Evolutionary conservation across 2,329 filamentous ascomycete genomes (phyloP).

Genomic region (Neofusicoccum umdonicola): DNA sequence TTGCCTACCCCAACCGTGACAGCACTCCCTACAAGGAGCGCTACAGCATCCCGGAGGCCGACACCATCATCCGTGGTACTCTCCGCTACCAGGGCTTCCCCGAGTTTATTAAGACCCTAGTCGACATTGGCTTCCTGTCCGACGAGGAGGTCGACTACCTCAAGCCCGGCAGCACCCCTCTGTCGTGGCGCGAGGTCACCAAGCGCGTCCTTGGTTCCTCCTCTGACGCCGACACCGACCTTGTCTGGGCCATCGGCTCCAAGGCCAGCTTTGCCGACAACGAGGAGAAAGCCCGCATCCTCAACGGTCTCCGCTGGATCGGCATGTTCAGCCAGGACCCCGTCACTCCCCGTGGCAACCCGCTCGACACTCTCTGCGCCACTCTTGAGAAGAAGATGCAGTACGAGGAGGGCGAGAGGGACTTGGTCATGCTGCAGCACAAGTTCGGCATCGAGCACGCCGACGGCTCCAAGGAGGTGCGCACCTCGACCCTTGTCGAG

Average conservation of each 20-base stretch:
- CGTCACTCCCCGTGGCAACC: slow-evolving; percentile 72
- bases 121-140: slow-evolving; percentile 84
- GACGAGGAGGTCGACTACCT: slow-evolving; percentile 67
- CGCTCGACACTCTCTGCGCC: slow-evolving; percentile 87
- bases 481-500: slow-evolving; percentile 77
- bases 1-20: slow-evolving; percentile 92
- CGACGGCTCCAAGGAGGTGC: slow-evolving; percentile 73
- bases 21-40: slow-evolving; percentile 82
- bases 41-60: slow-evolving; percentile 86
- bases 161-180: slow-evolving; percentile 52
- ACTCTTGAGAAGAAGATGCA: slow-evolving; percentile 90
- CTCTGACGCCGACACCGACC: slow-evolving; percentile 65
- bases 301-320: slow-evolving; percentile 72
- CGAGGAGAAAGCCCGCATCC: slow-evolving; percentile 67
- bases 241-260: slow-evolving; percentile 69
- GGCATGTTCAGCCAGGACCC: slow-evolving; percentile 65
- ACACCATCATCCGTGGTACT: slow-evolving; percentile 82
- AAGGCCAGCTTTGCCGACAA: slow-evolving; percentile 70
- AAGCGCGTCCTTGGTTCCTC: slow-evolving; percentile 70
- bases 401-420: slow-evolving; percentile 77
- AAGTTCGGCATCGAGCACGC: slow-evolving; percentile 81
- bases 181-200: slow-evolving; percentile 83
- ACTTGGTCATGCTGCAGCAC: slow-evolving; percentile 77
- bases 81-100: slow-evolving; percentile 88
- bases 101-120: slow-evolving; percentile 81